Evolutionary conservation across 2,329 filamentous ascomycete genomes (phyloP).

Genomic region (Geosmithia morbida): DNA sequence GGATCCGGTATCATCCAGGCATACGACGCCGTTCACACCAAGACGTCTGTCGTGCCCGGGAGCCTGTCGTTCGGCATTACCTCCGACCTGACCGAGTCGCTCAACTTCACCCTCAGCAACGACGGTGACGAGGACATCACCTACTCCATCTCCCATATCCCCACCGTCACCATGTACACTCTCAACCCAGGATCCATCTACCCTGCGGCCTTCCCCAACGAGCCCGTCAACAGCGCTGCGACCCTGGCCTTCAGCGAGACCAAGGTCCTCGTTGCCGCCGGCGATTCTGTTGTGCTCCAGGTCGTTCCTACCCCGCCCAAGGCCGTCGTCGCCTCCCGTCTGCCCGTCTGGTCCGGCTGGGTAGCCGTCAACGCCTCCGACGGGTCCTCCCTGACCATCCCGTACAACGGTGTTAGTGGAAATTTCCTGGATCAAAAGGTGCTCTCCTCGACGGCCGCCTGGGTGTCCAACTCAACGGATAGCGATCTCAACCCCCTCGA

Average conservation of each 20-base stretch:
- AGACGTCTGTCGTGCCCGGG: conserved; percentile 36
- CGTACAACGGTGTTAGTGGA: conserved; percentile 22
- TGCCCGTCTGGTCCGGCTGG: conserved; percentile 28
- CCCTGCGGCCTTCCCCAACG: conserved; percentile 28
- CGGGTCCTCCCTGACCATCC: conserved; percentile 18
- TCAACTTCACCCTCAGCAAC: conserved; percentile 43
- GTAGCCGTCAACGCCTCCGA: conserved; percentile 22
- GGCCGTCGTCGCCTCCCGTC: conserved; percentile 11
- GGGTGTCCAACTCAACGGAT: conserved; percentile 20
- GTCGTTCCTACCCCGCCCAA: conserved; percentile 21
- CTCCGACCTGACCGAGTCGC: conserved; percentile 31
- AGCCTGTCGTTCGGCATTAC: conserved; percentile 52
- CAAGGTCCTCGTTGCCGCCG: conserved; percentile 26
- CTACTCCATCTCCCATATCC: conserved; percentile 35
- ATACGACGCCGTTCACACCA: conserved; percentile 40
- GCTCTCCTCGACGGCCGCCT: conserved; percentile 10
- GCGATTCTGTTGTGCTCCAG: conserved; percentile 27
- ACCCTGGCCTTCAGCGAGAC: conserved; percentile 24
- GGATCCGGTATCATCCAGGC: conserved; percentile 46
- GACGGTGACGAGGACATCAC: conserved; percentile 29
- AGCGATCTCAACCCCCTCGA: conserved; percentile 9
- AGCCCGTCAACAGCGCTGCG: conserved; percentile 22
- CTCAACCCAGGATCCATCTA: conserved; percentile 16
- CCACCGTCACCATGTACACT: conserved; percentile 39
- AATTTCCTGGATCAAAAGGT: conserved; percentile 17